Conservation (phyloP, 495 filamentous ascomycete species). For the Beverwykella pulmonaria region DNA sequence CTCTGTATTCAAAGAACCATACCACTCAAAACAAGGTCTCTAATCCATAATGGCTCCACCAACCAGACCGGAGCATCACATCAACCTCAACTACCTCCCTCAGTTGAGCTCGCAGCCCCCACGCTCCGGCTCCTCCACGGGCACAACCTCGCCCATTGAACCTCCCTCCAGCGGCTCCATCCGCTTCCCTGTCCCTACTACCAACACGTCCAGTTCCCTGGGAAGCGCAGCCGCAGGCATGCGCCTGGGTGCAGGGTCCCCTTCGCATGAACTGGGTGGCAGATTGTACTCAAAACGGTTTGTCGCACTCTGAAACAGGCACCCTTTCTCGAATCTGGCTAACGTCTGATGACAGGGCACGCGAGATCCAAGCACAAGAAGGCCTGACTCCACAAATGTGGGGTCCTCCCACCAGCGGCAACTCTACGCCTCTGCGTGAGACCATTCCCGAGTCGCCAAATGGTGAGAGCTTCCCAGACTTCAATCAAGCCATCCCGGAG, state of each 20-base stretch:
- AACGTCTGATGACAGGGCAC: conserved; percentile 61
- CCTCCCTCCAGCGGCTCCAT: conserved; percentile 65
- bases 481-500: conserved; percentile 63
- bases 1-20: conserved; percentile 25
- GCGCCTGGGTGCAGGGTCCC: conserved; percentile 92
- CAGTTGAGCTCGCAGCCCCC: conserved; percentile 62
- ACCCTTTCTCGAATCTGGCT: conserved; percentile 20
- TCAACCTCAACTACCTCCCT: conserved; percentile 74
- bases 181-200: conserved; percentile 75
- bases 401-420: conserved; percentile 93
- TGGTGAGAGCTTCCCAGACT: conserved; percentile 92
- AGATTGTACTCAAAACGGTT: conserved; percentile 92
- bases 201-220: conserved; percentile 63
- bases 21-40: conserved; percentile 41
- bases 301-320: conserved; percentile 46
- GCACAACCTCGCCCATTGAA: conserved; percentile 85
- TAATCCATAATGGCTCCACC: conserved; percentile 94
- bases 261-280: conserved; percentile 84
- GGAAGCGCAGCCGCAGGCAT: conserved; percentile 71
- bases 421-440: conserved; percentile 93
- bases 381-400: conserved; percentile 83
- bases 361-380: conserved; percentile 97
- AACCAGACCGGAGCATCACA: conserved; percentile 65
- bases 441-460: conserved; percentile 96
- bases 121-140: conserved; percentile 82